Evolutionary conservation across 2,329 filamentous ascomycete species (phyloP).

Genomic region (Botrytis paeoniae): DNA sequence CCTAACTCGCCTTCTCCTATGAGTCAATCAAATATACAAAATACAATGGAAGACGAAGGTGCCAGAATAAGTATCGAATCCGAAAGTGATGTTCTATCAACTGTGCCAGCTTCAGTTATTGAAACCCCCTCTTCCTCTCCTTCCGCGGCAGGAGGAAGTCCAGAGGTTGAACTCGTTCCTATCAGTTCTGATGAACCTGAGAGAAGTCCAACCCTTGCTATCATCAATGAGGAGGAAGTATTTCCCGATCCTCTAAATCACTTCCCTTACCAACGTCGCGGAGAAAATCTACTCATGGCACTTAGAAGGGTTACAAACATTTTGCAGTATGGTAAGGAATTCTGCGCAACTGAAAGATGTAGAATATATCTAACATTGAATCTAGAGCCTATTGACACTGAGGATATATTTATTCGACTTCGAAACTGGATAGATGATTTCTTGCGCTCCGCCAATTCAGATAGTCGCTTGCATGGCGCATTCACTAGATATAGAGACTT

Average conservation of each 20-base stretch:
- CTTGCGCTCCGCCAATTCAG: slow-evolving; percentile 42
- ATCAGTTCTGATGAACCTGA: slow-evolving; percentile 33
- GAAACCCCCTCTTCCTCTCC: slow-evolving; percentile 37
- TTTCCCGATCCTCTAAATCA: slow-evolving; percentile 44
- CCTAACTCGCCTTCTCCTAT: slow-evolving; percentile 47
- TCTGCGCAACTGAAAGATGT: slow-evolving; percentile 8
- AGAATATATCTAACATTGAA: slow-evolving; percentile 29
- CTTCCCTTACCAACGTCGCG: slow-evolving; percentile 44
- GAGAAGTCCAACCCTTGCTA: slow-evolving; percentile 33
- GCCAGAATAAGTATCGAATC: slow-evolving; percentile 34
- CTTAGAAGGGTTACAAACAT: slow-evolving; percentile 35
- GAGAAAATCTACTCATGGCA: slow-evolving; percentile 27
- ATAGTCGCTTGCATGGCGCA: slow-evolving; percentile 43
- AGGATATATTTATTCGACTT: slow-evolving; percentile 45
- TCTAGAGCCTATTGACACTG: slow-evolving; percentile 45
- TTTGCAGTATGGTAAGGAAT: slow-evolving; percentile 41
- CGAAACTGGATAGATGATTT: slow-evolving; percentile 52
- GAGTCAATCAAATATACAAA: slow-evolving; percentile 35
- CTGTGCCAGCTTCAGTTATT: slow-evolving; percentile 27
- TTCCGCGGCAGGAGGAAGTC: slow-evolving; percentile 32
- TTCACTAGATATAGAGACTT: slow-evolving; percentile 47
- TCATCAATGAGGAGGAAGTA: slow-evolving; percentile 33
- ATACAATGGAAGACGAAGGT: slow-evolving; percentile 24
- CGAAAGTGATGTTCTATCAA: slow-evolving; percentile 36
- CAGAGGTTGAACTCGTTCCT: slow-evolving; percentile 35